These are phyloP conservation scores for Infundibulicybe gibba DNA, from an alignment of 768 basidiomycete genomes.

Conservation along the genomic window DNA sequence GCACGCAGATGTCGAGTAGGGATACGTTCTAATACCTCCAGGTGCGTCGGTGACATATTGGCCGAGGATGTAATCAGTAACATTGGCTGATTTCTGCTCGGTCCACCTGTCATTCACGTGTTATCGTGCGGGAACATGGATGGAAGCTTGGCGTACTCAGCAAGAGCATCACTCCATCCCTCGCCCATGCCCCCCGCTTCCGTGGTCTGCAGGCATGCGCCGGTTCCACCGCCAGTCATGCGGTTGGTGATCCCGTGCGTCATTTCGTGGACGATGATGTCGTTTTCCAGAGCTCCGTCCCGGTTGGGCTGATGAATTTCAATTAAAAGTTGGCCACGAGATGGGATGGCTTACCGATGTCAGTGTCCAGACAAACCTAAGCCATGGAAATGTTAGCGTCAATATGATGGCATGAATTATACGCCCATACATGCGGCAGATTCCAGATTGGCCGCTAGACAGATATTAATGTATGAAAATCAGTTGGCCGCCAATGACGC, in stretches of 20 bases:
- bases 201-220: conserved; percentile 45
- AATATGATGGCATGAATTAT: too few relatives aligned
- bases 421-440: neutral
- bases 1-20: conserved; percentile 41
- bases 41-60: conserved; percentile 30
- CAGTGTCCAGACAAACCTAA: too few relatives aligned
- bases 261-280: conserved; percentile 37
- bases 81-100: conserved; percentile 19
- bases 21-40: conserved; percentile 41
- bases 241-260: too few relatives aligned
- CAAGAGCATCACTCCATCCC: conserved; percentile 20
- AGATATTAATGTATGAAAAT: neutral
- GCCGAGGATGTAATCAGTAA: conserved; percentile 22
- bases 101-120: conserved; percentile 14
- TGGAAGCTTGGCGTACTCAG: neutral
- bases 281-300: conserved; percentile 53
- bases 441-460: conserved; percentile 27
- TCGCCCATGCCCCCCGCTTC: conserved; percentile 58
- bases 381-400: conserved; percentile 31
- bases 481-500: conserved; percentile 3
- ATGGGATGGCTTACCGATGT: conserved; percentile 18
- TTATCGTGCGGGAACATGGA: neutral
- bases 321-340: neutral
- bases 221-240: conserved; percentile 46
- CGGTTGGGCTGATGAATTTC: conserved; percentile 36